Evolutionary conservation across 768 basidiomycete genomes (phyloP).

Genomic region (Podaxis pistillaris): DNA sequence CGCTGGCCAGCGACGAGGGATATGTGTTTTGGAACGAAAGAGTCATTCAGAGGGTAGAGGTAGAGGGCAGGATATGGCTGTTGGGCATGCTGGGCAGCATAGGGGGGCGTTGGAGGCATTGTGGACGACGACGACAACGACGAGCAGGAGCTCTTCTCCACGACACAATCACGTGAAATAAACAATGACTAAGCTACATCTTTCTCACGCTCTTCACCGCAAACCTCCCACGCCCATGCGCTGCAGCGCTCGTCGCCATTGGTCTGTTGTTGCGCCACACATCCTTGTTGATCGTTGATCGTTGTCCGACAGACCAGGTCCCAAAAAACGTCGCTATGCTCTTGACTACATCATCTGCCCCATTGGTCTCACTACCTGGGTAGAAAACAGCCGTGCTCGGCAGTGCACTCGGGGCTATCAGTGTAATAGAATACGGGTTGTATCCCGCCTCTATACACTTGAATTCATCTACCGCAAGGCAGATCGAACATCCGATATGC

Average conservation of each 20-base stretch:
- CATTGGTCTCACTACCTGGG: neutral
- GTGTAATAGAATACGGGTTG: neutral
- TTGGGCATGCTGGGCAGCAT: constrained; percentile 22
- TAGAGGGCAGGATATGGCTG: constrained; percentile 48
- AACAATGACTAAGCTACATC: constrained; percentile 4
- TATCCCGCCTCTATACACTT: neutral
- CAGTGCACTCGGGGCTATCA: neutral
- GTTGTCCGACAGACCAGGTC: neutral
- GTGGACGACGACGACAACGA: constrained; percentile 10
- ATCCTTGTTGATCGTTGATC: neutral
- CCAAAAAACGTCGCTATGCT: neutral
- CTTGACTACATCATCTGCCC: neutral
- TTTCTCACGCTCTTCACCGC: neutral
- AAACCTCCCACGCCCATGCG: neutral
- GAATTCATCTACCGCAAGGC: neutral
- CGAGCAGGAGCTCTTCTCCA: neutral
- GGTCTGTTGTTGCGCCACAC: neutral
- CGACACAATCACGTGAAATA: neutral
- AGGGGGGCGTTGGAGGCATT: constrained; percentile 24
- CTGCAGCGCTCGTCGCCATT: neutral
- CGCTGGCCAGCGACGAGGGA: constrained; percentile 65
- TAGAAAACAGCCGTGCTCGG: neutral
- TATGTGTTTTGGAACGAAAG: constrained; percentile 93
- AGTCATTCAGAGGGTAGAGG: constrained; percentile 92
- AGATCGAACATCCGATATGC: neutral